Conservation (phyloP, 2,329 filamentous ascomycete genomes). For the Trichoderma oligosporum region DNA sequence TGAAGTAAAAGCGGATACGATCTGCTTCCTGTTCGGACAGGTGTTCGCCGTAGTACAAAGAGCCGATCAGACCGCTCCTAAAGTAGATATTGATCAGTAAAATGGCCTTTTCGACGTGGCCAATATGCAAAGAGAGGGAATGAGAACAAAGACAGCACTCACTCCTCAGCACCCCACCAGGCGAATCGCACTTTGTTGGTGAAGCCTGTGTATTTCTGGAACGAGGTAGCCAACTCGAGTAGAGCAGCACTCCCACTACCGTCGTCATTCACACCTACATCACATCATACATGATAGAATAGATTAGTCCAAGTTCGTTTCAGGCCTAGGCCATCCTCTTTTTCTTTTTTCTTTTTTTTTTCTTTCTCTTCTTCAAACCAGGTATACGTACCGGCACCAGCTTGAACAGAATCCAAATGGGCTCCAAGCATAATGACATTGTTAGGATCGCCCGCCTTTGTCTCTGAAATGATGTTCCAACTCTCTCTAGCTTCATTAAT, state of each 20-base stretch:
- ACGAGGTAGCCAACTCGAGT: conserved; percentile 34
- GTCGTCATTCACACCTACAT: conserved; percentile 35
- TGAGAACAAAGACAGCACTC: conserved; percentile 21
- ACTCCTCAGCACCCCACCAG: conserved; percentile 41
- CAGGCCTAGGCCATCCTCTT: too few species aligned
- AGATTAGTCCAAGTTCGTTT: background rate
- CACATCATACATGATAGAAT: background rate
- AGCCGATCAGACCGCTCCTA: conserved; percentile 42
- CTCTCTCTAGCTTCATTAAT: conserved; percentile 32
- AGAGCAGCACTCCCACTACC: conserved; percentile 36
- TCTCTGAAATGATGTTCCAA: conserved; percentile 42
- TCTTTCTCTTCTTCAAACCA: too few species aligned
- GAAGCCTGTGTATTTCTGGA: conserved; percentile 35
- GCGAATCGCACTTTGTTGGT: conserved; percentile 40
- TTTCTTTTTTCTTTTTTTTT: too few species aligned
- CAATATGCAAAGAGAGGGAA: too few species aligned
- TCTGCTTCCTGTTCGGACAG: conserved; percentile 39
- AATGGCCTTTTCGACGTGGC: background rate
- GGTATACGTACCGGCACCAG: conserved; percentile 30
- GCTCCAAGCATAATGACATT: conserved; percentile 41
- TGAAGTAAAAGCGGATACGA: conserved; percentile 64
- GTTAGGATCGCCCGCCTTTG: conserved; percentile 37
- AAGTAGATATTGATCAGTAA: background rate
- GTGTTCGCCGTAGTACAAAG: conserved; percentile 38
- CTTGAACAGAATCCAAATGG: conserved; percentile 38